Evolutionary conservation across 306 rosid genomes (phyloP).

Genomic region (Hippophae gyantsensis): DNA sequence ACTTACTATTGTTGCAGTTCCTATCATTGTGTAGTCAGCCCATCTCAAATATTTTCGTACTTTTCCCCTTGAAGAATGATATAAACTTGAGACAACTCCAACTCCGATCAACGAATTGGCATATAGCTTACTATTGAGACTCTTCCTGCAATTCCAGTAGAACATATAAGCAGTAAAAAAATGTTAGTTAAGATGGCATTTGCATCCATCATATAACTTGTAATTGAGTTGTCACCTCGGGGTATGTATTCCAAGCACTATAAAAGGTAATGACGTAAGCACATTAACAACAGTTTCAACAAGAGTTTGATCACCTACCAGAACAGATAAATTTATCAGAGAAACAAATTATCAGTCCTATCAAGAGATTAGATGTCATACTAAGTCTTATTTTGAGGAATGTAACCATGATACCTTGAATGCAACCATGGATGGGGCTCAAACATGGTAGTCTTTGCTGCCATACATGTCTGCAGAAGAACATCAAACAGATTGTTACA

Average conservation of each 20-base stretch:
- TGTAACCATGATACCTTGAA: slow-evolving; percentile 43
- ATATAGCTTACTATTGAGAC: slow-evolving; percentile 57
- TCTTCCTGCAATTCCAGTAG: slow-evolving; percentile 50
- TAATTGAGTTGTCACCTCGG: slow-evolving; percentile 57
- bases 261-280: slow-evolving; percentile 81
- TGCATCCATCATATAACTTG: slow-evolving; percentile 11
- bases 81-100: slow-evolving; percentile 90
- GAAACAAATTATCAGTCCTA: background rate
- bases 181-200: background rate
- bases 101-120: slow-evolving; percentile 97
- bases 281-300: slow-evolving; percentile 77
- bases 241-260: slow-evolving; percentile 69
- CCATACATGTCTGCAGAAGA: slow-evolving; percentile 63
- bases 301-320: slow-evolving; percentile 60
- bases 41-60: slow-evolving; percentile 71
- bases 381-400: too few species aligned
- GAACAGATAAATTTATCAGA: slow-evolving; percentile 2
- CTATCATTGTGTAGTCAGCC: slow-evolving; percentile 95
- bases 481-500: slow-evolving; percentile 14
- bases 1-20: slow-evolving; percentile 85
- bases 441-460: slow-evolving; percentile 70
- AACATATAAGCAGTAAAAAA: background rate
- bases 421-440: slow-evolving; percentile 62
- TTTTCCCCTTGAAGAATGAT: slow-evolving; percentile 76
- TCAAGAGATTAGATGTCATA: slow-evolving; percentile 2